Base-by-base conservation (phyloP, 1,284 basidiomycete species). In the Pascua sp. region DNA sequence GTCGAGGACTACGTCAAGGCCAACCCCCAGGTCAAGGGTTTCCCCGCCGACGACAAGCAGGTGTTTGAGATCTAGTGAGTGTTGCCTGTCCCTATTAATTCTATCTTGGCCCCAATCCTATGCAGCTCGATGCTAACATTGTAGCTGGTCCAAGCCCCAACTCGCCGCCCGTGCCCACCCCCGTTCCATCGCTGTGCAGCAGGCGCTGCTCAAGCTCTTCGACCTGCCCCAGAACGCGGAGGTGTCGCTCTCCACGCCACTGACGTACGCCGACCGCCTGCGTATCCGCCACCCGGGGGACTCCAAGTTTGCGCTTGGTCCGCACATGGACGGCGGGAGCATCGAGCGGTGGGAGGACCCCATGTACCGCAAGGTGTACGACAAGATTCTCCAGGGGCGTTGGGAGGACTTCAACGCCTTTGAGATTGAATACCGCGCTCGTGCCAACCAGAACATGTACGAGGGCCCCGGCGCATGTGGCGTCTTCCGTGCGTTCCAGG, bases 281-380 rank as follows among this genome's bases (percentile, higher is more conserved):
- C 81, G 88, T 1, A 87, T 91, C 46, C 81, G 89, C 7, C 81
- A 81, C 39, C 88, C 89, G 0, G 89, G 89, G 0, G 88, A 89
- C 63, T 73, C 79, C 9, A 79, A 81, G 48, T 91, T 90, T 82
- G 79, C 81, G 8, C 77, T 90, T 4, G 87, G 86, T 0, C 84
- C 88, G 5, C 89, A 91, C 66, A 80, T 88, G 48, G 89, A 91
- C 67, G 86, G 86, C 0, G 89, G 88, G 0, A 81, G 83, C 5
- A 77, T 90, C 36, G 88, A 91, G 73, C 77, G 87, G 0, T 91
- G 89, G 89, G 88, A 91, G 71, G 89, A 90, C 69, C 73, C 78
- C 0, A 76, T 70, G 1, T 88, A 85, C 67, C 77, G 85, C n/a
- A 67, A 64, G 1, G 84, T 84, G 18, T 90, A 85, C 72, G 46